Evolutionary conservation across 2,329 filamentous ascomycete genomes (phyloP), one percentile per base, ranked within the genome.

Genomic region (Neopestalotiopsis clavispora): DNA sequence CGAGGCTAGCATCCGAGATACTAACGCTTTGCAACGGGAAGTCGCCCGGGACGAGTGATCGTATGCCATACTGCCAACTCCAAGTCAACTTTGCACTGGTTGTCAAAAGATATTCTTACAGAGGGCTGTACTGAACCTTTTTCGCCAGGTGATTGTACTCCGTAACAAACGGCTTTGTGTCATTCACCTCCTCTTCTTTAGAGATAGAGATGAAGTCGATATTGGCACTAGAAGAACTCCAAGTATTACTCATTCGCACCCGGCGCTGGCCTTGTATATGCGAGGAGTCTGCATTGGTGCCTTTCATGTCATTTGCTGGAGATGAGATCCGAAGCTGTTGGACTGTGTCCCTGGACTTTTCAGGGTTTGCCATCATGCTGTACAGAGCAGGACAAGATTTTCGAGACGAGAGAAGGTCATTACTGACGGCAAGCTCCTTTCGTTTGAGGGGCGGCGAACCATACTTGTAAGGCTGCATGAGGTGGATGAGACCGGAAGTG

Each of bases 131-230:
- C 45, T 67, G 10, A 71, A 90, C 89, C 84, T 87, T 87, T 68
- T 82, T 84, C 2, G 90, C 89, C 4, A 91, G 76, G 4, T 83
- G 80, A 75, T 91, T 91, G 76, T 90, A 92, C 72, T 90, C 86
- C 7, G 84, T 74, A 5, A 90, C 76, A 74, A 87, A 88, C 2
- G 78, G 74, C 1, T 79, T 75, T 38, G 87, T 82, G 66, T 86
- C 82, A 45, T 85, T 83, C 17, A 84, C 76, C 38, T 85, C 84
- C 56, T 88, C 87, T 4, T 79, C 79, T 66, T 89, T 86, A 23
- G 81, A 83, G 40, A 84, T 86, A 23, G 81, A 83, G 40, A 84
- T 74, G 17, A 83, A 74, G 2, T 81, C 84, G 20, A 82, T 73
- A 40, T 86, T 86, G 52, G 84, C 85, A 68, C 84, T 88, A 57